Evolutionary conservation across 2,329 filamentous ascomycete genomes (phyloP).

Genomic region (Mycosphaerella sp.): DNA sequence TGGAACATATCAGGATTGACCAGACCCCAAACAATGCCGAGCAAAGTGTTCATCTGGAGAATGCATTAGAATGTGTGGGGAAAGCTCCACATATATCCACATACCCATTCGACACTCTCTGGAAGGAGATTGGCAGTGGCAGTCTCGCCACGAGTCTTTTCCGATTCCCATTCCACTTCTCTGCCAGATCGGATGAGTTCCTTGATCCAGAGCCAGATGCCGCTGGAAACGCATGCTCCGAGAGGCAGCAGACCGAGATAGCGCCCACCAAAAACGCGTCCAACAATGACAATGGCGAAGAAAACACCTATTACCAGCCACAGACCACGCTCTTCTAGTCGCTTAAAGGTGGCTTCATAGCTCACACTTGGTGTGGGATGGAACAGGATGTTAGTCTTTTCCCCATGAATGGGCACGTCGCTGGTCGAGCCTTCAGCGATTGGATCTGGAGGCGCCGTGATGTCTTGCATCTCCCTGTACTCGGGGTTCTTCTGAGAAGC

Average conservation of each 20-base stretch:
- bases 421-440: slow-evolving; percentile 75
- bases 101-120: slow-evolving; percentile 74
- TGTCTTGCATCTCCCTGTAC: slow-evolving; percentile 78
- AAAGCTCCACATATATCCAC: not conserved
- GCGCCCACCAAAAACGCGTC: slow-evolving; percentile 71
- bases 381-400: slow-evolving; percentile 94
- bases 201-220: slow-evolving; percentile 83
- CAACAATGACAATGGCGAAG: slow-evolving; percentile 66
- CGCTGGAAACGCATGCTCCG: slow-evolving; percentile 64
- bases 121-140: slow-evolving; percentile 83
- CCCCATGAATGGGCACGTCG: slow-evolving; percentile 90
- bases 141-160: slow-evolving; percentile 75
- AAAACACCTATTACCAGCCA: slow-evolving; percentile 65
- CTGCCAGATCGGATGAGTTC: slow-evolving; percentile 76
- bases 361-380: slow-evolving; percentile 87
- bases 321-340: slow-evolving; percentile 68
- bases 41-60: slow-evolving; percentile 67
- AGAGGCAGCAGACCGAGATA: slow-evolving; percentile 72
- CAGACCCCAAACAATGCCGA: slow-evolving; percentile 80
- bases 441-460: slow-evolving; percentile 85
- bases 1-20: slow-evolving; percentile 94
- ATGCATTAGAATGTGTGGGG: not conserved
- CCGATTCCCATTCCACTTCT: slow-evolving; percentile 80
- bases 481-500: slow-evolving; percentile 66
- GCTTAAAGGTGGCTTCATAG: slow-evolving; percentile 79